Evolutionary conservation across 805 yeast species (phyloP).

Genomic region (Pichia paraexigua): DNA sequence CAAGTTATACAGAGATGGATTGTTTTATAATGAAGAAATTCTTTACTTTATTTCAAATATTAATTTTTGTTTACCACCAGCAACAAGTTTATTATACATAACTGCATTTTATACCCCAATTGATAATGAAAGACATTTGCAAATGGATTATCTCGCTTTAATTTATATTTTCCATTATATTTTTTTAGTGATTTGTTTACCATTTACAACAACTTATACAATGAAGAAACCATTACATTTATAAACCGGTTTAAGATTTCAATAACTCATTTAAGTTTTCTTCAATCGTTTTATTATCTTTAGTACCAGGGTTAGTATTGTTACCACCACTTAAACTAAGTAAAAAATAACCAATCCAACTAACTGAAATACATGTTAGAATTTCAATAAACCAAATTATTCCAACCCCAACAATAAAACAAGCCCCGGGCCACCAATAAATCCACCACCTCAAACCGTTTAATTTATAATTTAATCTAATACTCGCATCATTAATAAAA

Average conservation of each 20-base stretch:
- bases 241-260: constrained; percentile 10
- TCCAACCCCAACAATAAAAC: constrained; percentile 10
- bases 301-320: neutral
- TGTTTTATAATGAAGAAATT: constrained; percentile 54
- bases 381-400: constrained; percentile 8
- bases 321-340: neutral
- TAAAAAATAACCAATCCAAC: constrained; percentile 4
- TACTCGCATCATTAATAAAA: constrained; percentile 6
- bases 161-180: constrained; percentile 68
- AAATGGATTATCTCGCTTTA: constrained; percentile 82
- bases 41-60: constrained; percentile 70
- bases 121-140: constrained; percentile 38
- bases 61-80: constrained; percentile 75
- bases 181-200: constrained; percentile 57
- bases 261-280: constrained; percentile 6
- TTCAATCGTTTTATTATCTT: neutral
- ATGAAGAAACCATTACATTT: constrained; percentile 40
- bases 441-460: constrained; percentile 12
- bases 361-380: constrained; percentile 4
- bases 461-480: constrained; percentile 10
- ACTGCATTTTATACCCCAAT: constrained; percentile 83
- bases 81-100: constrained; percentile 82
- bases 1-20: constrained; percentile 49
- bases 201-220: constrained; percentile 66
- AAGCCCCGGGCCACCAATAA: constrained; percentile 16